A percentile compares a stretch with the other conserved stretches of the same genome.
Conservation (phyloP, 306 rosid genomes). For the Gynostemma pentaphyllum region DNA sequence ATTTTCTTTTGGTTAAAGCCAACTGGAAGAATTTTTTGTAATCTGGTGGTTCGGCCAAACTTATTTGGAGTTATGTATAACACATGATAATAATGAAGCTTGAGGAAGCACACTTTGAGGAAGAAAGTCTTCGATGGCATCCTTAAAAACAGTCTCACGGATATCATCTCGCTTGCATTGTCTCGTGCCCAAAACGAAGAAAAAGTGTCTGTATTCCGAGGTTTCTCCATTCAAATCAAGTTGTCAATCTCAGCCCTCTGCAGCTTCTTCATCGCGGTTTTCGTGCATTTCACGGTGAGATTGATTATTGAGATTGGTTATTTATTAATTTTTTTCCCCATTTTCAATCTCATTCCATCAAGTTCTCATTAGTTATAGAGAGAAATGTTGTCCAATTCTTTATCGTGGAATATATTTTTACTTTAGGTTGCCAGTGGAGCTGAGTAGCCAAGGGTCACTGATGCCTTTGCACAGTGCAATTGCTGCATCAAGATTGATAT, state of each 20-base stretch:
- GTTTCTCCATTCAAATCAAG: conserved; percentile 22
- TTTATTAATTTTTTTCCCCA: not conserved
- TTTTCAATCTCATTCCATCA: not conserved
- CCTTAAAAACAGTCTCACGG: conserved; percentile 37
- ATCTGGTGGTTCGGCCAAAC: too few relatives aligned
- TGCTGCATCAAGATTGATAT: conserved; percentile 68
- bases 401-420: not conserved
- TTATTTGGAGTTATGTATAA: too few relatives aligned
- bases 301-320: not conserved
- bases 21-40: too few relatives aligned
- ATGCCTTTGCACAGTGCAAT: conserved; percentile 65
- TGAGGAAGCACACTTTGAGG: not conserved
- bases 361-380: not conserved
- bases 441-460: conserved; percentile 55
- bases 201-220: conserved; percentile 19
- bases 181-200: conserved; percentile 22
- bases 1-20: too few relatives aligned
- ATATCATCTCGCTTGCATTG: conserved; percentile 41
- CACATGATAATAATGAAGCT: too few relatives aligned
- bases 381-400: not conserved
- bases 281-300: conserved; percentile 46
- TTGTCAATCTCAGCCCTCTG: conserved; percentile 15
- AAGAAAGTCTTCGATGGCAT: conserved; percentile 31
- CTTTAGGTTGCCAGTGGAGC: conserved; percentile 55
- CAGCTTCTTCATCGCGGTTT: conserved; percentile 29